Conservation (phyloP, 371 early-diverging fungal genomes). For the Mucor saturninus region DNA sequence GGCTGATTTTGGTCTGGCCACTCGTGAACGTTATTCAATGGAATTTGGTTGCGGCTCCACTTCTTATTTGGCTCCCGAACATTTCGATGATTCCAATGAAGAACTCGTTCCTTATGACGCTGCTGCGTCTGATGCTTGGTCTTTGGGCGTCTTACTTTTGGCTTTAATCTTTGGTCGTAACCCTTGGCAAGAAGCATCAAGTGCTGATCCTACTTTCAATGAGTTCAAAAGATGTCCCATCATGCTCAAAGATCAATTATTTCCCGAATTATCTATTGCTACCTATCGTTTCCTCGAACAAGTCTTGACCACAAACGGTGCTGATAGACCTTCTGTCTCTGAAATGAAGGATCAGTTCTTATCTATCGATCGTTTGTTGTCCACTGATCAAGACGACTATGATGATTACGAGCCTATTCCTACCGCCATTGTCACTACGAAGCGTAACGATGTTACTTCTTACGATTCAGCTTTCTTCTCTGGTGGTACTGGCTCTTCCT, state of each 20-base stretch:
- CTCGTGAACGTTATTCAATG: slow-evolving; percentile 67
- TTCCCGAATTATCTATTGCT: slow-evolving; percentile 49
- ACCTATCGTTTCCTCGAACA: slow-evolving; percentile 43
- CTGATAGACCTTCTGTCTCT: slow-evolving; percentile 42
- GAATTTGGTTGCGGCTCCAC: slow-evolving; percentile 84
- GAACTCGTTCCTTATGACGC: slow-evolving; percentile 58
- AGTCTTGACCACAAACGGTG: slow-evolving; percentile 30
- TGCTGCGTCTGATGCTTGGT: slow-evolving; percentile 79
- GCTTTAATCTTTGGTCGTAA: slow-evolving; percentile 79
- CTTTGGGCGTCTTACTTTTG: slow-evolving; percentile 75
- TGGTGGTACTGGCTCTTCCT: slow-evolving; percentile 37
- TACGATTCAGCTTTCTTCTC: slow-evolving; percentile 54
- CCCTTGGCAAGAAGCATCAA: slow-evolving; percentile 77
- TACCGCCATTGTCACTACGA: slow-evolving; percentile 24
- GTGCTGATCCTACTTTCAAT: slow-evolving; percentile 56
- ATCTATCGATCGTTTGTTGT: slow-evolving; percentile 30
- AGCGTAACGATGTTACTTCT: slow-evolving; percentile 30
- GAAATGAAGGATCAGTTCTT: slow-evolving; percentile 43
- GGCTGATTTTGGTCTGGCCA: slow-evolving; percentile 88
- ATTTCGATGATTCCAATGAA: slow-evolving; percentile 54
- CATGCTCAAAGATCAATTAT: slow-evolving; percentile 55
- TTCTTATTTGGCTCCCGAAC: slow-evolving; percentile 71
- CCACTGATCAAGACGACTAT: slow-evolving; percentile 40
- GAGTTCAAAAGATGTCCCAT: slow-evolving; percentile 58
- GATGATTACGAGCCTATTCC: slow-evolving; percentile 44